These are phyloP conservation scores for Kwoniella sp. DNA, from an alignment of 768 basidiomycete genomes.

Conservation along the genomic window DNA sequence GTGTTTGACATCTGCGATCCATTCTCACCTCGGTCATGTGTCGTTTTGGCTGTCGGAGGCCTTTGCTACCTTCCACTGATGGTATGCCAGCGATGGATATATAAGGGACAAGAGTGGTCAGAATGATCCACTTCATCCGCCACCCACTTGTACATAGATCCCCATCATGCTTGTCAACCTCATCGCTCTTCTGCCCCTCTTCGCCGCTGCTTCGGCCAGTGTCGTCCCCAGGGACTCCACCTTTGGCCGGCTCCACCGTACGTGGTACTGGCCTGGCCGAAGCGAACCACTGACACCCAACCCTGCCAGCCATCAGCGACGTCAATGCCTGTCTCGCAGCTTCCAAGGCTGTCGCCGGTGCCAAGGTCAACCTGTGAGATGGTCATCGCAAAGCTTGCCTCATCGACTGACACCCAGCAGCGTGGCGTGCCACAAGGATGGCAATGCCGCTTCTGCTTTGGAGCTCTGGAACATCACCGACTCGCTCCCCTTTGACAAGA, in stretches of 20 bases:
- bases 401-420: not conserved
- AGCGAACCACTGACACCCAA: not conserved
- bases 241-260: constrained; percentile 1
- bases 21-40: too few species aligned
- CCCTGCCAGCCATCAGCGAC: not conserved
- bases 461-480: constrained; percentile 4
- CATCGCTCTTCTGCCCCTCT: not conserved
- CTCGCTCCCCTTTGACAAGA: not conserved
- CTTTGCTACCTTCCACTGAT: too few species aligned
- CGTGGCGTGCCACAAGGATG: not conserved
- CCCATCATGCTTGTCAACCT: not conserved
- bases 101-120: too few species aligned
- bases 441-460: not conserved
- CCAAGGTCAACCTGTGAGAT: not conserved
- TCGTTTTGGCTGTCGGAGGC: too few species aligned
- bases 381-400: not conserved
- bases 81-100: too few species aligned
- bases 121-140: too few species aligned
- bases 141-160: not conserved
- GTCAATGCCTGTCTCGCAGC: not conserved
- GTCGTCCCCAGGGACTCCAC: constrained; percentile 1
- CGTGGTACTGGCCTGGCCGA: not conserved
- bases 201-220: constrained; percentile 1
- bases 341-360: not conserved
- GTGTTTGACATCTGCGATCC: too few species aligned